Conservation (phyloP, 768 basidiomycete species). For the Fomitopsis pulvina region DNA sequence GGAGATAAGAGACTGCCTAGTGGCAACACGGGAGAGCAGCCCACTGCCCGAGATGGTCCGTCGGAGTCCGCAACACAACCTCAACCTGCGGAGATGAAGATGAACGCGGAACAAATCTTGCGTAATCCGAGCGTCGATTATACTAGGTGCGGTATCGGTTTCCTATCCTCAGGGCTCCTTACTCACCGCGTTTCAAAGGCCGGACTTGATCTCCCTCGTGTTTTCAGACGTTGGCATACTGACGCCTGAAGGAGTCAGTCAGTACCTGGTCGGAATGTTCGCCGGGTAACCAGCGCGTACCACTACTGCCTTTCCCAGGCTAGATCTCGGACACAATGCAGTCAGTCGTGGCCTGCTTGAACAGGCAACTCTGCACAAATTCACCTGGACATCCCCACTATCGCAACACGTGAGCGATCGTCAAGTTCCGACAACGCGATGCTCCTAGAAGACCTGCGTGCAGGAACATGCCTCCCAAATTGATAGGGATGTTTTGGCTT, state of each 20-base stretch:
- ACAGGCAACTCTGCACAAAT: not conserved
- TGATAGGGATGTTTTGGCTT: not conserved
- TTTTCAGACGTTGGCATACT: slow-evolving; percentile 93
- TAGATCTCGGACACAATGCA: not conserved
- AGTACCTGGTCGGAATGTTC: slow-evolving; percentile 94
- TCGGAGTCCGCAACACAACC: not conserved
- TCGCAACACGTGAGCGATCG: not conserved
- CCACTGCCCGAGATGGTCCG: slow-evolving; percentile 3
- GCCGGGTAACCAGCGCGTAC: slow-evolving; percentile 44
- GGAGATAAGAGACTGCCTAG: slow-evolving; percentile 5
- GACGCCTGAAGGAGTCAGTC: slow-evolving; percentile 89
- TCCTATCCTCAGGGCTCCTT: not conserved
- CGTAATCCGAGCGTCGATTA: slow-evolving; percentile 91
- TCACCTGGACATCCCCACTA: not conserved
- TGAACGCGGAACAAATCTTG: slow-evolving; percentile 79
- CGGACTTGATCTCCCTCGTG: slow-evolving; percentile 89
- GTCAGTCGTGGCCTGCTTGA: not conserved
- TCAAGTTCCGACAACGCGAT: not conserved
- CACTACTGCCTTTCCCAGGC: slow-evolving; percentile 6
- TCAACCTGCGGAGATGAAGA: slow-evolving; percentile 31
- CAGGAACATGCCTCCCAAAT: not conserved
- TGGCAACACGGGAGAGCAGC: no score
- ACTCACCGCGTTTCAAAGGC: slow-evolving; percentile 37
- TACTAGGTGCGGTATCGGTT: slow-evolving; percentile 54
- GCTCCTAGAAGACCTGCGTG: no score